These are phyloP conservation scores for Fusarium devonianum DNA, from an alignment of 2,329 filamentous ascomycete species.

Conservation along the genomic window DNA sequence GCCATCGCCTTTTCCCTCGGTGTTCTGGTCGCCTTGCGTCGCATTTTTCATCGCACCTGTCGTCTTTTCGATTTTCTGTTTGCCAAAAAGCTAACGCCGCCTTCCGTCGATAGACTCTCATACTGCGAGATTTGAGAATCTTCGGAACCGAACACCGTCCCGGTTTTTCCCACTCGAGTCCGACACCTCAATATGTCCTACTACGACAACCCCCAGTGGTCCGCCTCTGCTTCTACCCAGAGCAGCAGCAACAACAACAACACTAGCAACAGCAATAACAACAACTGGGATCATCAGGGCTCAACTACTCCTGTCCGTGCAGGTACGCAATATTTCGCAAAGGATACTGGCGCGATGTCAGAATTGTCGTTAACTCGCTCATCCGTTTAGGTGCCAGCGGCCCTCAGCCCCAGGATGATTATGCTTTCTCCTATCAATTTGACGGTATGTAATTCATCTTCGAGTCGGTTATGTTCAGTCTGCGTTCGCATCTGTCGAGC, in stretches of 20 bases:
- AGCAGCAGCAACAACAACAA: no score
- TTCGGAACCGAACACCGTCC: constrained; percentile 18
- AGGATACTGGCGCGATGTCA: no score
- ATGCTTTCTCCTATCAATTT: constrained; percentile 86
- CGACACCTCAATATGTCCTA: constrained; percentile 50
- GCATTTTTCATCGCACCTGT: constrained; percentile 20
- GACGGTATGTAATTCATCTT: constrained; percentile 71
- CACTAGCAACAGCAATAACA: no score
- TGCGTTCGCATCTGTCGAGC: constrained; percentile 3
- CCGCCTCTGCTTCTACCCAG: constrained; percentile 36
- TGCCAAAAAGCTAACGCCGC: constrained; percentile 27
- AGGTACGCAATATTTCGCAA: constrained; percentile 41
- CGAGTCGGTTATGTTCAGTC: neutral
- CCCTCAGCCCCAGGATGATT: constrained; percentile 76
- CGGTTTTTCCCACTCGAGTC: constrained; percentile 27
- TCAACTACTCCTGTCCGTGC: constrained; percentile 51
- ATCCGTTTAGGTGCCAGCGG: constrained; percentile 71
- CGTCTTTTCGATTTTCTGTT: constrained; percentile 11
- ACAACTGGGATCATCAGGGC: constrained; percentile 57
- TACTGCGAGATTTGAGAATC: constrained; percentile 23
- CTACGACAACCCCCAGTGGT: constrained; percentile 55
- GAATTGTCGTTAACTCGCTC: constrained; percentile 18
- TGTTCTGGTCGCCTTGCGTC: constrained; percentile 24
- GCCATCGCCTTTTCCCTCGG: constrained; percentile 21
- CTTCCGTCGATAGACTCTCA: constrained; percentile 20